A percentile compares a stretch with the other conserved stretches of the same genome.
These are phyloP conservation scores for Chrysosporium keratinophilum DNA, from an alignment of 2,329 filamentous ascomycete species.

Conservation along the genomic window DNA sequence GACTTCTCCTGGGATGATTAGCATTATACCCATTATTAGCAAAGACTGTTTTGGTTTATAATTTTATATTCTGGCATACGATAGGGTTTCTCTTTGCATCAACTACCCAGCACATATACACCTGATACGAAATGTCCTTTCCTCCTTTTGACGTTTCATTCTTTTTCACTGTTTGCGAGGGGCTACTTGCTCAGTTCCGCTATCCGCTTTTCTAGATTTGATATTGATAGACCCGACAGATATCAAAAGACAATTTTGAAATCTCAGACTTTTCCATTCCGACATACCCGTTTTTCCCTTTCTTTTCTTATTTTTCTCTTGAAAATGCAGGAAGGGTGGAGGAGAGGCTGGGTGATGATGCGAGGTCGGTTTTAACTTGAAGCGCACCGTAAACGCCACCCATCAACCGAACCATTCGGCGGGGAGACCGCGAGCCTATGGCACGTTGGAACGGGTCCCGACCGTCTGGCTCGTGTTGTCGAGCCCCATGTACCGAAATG, in stretches of 20 bases:
- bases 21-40: constrained; percentile 12
- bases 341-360: background rate
- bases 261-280: background rate
- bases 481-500: background rate
- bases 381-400: background rate
- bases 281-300: background rate
- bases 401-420: background rate
- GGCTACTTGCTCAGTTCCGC: too few species aligned
- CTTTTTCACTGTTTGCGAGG: too few species aligned
- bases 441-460: constrained; percentile 2
- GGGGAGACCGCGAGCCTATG: background rate
- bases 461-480: constrained; percentile 3
- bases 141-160: too few species aligned
- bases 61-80: background rate
- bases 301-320: too few species aligned
- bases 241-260: background rate
- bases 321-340: background rate
- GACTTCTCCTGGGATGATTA: constrained; percentile 2
- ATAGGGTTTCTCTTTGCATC: background rate
- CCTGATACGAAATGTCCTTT: background rate
- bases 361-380: constrained; percentile 1
- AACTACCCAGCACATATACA: too few species aligned
- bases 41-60: constrained; percentile 3
- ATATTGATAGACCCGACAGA: constrained; percentile 1
- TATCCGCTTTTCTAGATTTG: background rate